These are phyloP conservation scores for Kurtzmaniella quercitrusa DNA, from an alignment of 1,139 yeast species.

Conservation along the genomic window DNA sequence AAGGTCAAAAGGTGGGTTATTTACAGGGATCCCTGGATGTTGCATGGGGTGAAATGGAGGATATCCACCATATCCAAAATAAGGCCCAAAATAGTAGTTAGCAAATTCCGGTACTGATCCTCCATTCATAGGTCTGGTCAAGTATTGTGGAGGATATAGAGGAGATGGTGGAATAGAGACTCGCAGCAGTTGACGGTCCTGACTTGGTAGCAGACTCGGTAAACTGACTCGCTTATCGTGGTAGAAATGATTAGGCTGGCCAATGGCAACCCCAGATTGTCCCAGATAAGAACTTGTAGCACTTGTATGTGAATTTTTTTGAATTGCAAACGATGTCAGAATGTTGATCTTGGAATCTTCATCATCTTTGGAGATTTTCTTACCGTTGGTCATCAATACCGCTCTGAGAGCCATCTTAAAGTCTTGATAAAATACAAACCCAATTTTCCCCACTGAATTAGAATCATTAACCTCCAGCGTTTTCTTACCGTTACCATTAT, in stretches of 20 bases:
- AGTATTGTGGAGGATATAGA: constrained; percentile 1
- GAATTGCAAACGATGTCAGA: constrained; percentile 41
- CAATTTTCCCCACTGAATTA: constrained; percentile 29
- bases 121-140: not conserved
- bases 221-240: constrained; percentile 10
- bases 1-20: constrained; percentile 3
- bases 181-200: not conserved
- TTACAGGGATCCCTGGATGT: not conserved
- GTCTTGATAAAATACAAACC: constrained; percentile 37
- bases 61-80: constrained; percentile 5
- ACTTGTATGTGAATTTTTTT: constrained; percentile 15
- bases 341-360: constrained; percentile 22
- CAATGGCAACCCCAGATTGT: not conserved
- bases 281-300: constrained; percentile 5
- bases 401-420: constrained; percentile 39
- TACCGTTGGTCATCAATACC: constrained; percentile 35
- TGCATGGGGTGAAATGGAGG: constrained; percentile 3
- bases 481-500: constrained; percentile 10
- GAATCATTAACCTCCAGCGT: constrained; percentile 31
- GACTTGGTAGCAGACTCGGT: constrained; percentile 7
- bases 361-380: constrained; percentile 13
- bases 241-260: constrained; percentile 2
- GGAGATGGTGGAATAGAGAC: not conserved
- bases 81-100: constrained; percentile 4
- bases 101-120: constrained; percentile 1